These are phyloP conservation scores for Corylus heterophylla DNA, from an alignment of 306 rosid species.

Conservation along the genomic window DNA sequence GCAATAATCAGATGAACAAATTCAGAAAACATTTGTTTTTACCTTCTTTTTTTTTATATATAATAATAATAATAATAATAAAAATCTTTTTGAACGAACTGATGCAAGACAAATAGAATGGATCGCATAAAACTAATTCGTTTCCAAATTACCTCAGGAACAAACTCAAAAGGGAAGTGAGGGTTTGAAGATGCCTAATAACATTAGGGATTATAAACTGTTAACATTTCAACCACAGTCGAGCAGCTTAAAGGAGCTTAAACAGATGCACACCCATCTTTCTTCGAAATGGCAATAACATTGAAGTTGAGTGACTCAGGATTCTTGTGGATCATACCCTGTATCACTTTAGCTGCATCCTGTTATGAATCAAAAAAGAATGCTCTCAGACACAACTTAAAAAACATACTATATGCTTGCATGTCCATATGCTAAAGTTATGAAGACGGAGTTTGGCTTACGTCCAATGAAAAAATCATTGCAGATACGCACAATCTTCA, in stretches of 20 bases:
- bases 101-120: no score
- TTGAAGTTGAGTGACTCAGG: conserved; percentile 73
- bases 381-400: neutral
- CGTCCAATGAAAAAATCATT: no score
- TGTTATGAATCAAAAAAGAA: conserved; percentile 24
- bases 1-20: no score
- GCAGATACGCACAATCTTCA: no score
- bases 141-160: no score
- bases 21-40: no score
- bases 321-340: conserved; percentile 65
- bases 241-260: neutral
- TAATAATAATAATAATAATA: no score
- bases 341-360: conserved; percentile 81
- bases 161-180: neutral
- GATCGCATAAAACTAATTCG: no score
- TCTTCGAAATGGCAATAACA: conserved; percentile 76
- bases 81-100: no score
- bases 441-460: neutral
- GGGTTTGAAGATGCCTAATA: conserved; percentile 7
- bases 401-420: neutral
- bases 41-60: no score
- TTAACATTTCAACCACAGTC: conserved; percentile 3
- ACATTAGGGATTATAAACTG: conserved; percentile 9
- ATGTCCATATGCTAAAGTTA: neutral
- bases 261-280: conserved; percentile 21